Percentiles rank a stretch among this genome's conserved stretches.
These are phyloP conservation scores for Aspergillus homomorphus DNA, from an alignment of 495 filamentous ascomycete genomes.

Conservation along the genomic window DNA sequence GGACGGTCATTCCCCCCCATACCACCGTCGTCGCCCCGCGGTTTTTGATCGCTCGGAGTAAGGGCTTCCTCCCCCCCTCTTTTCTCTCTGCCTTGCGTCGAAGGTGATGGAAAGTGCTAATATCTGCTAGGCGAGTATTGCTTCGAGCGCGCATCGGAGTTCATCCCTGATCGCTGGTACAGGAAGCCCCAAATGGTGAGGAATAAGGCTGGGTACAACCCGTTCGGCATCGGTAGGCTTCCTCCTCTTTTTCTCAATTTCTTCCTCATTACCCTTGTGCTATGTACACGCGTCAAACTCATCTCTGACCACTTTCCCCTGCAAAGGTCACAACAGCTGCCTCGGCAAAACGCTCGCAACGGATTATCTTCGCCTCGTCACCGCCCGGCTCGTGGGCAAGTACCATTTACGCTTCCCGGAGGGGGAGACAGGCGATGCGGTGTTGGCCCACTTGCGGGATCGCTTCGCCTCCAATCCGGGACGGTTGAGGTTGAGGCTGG, in stretches of 20 bases:
- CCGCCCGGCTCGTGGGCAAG: conserved; percentile 38
- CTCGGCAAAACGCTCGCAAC: conserved; percentile 50
- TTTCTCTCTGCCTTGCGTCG: conserved; percentile 1
- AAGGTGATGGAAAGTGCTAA: neutral
- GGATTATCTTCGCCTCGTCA: conserved; percentile 45
- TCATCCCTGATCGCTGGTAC: conserved; percentile 56
- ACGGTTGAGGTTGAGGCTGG: conserved; percentile 23
- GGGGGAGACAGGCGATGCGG: conserved; percentile 35
- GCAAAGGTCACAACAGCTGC: conserved; percentile 35
- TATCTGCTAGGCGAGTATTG: conserved; percentile 25
- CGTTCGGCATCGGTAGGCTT: conserved; percentile 45
- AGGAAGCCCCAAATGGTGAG: conserved; percentile 44
- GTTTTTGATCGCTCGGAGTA: conserved; percentile 40
- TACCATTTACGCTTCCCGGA: conserved; percentile 43
- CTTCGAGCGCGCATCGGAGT: conserved; percentile 38
- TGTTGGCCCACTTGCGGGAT: conserved; percentile 38
- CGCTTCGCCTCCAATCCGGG: conserved; percentile 40
- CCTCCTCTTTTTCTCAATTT: conserved; percentile 13
- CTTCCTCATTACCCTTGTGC: neutral
- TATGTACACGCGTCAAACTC: neutral
- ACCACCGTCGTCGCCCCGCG: conserved; percentile 31
- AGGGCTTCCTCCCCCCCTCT: conserved; percentile 17
- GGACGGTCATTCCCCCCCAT: conserved; percentile 24
- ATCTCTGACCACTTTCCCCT: no score
- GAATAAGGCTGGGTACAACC: conserved; percentile 48